These are phyloP conservation scores for Craterostigma plantagineum DNA, from an alignment of 257 asterid species.

Conservation along the genomic window DNA sequence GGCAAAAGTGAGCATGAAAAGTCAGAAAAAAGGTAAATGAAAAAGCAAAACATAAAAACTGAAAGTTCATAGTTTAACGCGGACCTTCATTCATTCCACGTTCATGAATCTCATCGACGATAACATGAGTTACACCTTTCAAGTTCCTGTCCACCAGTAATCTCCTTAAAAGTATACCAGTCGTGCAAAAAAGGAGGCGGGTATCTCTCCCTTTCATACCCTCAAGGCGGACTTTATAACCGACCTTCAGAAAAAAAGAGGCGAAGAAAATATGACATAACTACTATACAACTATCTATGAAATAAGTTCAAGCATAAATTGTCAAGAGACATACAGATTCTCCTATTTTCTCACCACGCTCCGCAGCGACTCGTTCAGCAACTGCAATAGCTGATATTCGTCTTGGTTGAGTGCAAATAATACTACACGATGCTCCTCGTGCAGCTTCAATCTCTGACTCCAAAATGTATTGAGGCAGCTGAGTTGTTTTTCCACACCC, in stretches of 20 bases:
- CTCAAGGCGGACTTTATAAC: slow-evolving; percentile 89
- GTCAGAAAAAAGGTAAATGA: no score
- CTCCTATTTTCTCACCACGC: slow-evolving; percentile 91
- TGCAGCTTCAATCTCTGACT: slow-evolving; percentile 51
- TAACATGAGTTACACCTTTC: slow-evolving; percentile 79
- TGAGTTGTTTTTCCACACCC: slow-evolving; percentile 99
- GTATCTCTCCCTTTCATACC: slow-evolving; percentile 93
- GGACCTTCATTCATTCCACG: slow-evolving; percentile 97
- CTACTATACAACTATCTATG: no score
- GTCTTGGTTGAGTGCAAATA: slow-evolving; percentile 85
- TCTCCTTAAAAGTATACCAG: slow-evolving; percentile 87
- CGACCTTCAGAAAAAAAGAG: slow-evolving; percentile 55
- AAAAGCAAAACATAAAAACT: not conserved
- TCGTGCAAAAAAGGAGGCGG: slow-evolving; percentile 93
- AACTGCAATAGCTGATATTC: slow-evolving; percentile 86
- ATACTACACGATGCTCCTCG: slow-evolving; percentile 71
- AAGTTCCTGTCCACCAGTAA: slow-evolving; percentile 63
- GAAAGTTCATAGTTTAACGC: slow-evolving; percentile 6
- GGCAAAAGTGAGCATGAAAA: no score
- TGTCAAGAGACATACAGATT: slow-evolving; percentile 41
- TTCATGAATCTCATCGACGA: slow-evolving; percentile 95
- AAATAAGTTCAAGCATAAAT: no score
- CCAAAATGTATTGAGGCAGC: slow-evolving; percentile 83
- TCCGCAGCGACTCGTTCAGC: slow-evolving; percentile 87
- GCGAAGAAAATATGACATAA: no score